A percentile compares a stretch with the other conserved stretches of the same genome.
Conservation (phyloP, 2,329 filamentous ascomycete species). For the Aspergillaceae sp. region DNA sequence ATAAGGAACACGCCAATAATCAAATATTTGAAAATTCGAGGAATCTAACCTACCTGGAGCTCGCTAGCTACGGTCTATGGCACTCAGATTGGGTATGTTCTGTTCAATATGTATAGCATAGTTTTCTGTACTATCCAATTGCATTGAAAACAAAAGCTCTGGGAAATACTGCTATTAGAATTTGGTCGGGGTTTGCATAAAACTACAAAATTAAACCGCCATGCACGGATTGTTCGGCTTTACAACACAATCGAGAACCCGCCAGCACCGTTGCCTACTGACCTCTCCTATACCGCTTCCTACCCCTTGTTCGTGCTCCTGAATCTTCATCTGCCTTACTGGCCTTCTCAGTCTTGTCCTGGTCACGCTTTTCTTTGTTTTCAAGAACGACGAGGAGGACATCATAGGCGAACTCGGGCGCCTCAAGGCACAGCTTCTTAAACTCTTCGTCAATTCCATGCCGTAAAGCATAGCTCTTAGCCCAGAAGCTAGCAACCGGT, state of each 20-base stretch:
- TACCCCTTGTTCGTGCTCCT: conserved; percentile 26
- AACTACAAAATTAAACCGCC: too few relatives aligned
- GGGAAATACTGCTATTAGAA: too few relatives aligned
- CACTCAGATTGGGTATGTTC: too few relatives aligned
- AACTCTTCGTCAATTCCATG: conserved; percentile 83
- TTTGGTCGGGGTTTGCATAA: too few relatives aligned
- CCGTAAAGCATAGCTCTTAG: conserved; percentile 69
- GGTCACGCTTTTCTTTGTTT: conserved; percentile 34
- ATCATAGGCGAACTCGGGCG: conserved; percentile 86
- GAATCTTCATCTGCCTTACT: conserved; percentile 14
- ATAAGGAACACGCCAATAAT: conserved; percentile 3
- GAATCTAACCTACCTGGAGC: too few relatives aligned
- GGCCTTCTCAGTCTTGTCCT: conserved; percentile 24
- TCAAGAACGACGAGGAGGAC: conserved; percentile 57
- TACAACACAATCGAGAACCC: too few relatives aligned
- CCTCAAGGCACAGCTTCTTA: conserved; percentile 74
- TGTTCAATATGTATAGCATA: too few relatives aligned
- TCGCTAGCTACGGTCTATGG: too few relatives aligned
- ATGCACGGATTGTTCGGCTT: too few relatives aligned
- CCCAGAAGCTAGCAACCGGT: conserved; percentile 87
- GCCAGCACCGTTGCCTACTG: conserved; percentile 7
- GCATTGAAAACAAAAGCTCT: not conserved
- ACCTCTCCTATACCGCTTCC: conserved; percentile 31
- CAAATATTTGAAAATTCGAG: too few relatives aligned
- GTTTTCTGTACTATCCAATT: not conserved